phyloP scores from a whole-genome alignment of 2,329 filamentous ascomycete species.

The Daldinia sp. region DNA sequence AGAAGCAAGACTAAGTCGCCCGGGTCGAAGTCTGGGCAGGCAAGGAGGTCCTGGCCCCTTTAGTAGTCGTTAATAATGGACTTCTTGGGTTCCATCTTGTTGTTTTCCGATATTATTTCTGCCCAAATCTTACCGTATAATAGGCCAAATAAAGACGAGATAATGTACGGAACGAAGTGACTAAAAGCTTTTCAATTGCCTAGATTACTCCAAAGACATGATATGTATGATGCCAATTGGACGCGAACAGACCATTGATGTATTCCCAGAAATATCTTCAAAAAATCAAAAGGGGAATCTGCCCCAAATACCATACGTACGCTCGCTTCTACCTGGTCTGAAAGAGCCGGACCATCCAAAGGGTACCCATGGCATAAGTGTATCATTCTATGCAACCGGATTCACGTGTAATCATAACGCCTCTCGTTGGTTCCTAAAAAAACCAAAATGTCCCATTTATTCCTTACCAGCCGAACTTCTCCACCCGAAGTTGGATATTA shows the following conservation, averaged over 20 bases:
- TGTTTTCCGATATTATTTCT: background rate
- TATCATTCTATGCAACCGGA: background rate
- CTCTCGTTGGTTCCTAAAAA: background rate
- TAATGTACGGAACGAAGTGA: background rate
- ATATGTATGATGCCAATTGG: too few species aligned
- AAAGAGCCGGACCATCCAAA: background rate
- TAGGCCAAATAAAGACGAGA: background rate
- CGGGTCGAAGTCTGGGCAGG: background rate
- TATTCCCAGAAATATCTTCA: background rate
- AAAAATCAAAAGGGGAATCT: background rate
- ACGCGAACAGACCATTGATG: background rate
- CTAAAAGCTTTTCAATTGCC: too few species aligned
- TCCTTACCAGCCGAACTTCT: constrained; percentile 73
- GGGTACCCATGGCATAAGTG: background rate
- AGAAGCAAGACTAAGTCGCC: background rate
- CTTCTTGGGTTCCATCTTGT: background rate
- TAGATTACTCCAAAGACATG: too few species aligned
- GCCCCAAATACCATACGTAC: background rate
- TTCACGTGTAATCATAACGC: constrained; percentile 2
- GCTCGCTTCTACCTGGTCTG: background rate
- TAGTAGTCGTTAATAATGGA: background rate
- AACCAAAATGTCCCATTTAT: background rate
- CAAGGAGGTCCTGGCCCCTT: background rate
- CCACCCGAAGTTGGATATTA: constrained; percentile 62
- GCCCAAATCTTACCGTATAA: background rate